phyloP scores from a whole-genome alignment of 2,329 filamentous ascomycete genomes.

The Penicillium sclerotiorum region DNA sequence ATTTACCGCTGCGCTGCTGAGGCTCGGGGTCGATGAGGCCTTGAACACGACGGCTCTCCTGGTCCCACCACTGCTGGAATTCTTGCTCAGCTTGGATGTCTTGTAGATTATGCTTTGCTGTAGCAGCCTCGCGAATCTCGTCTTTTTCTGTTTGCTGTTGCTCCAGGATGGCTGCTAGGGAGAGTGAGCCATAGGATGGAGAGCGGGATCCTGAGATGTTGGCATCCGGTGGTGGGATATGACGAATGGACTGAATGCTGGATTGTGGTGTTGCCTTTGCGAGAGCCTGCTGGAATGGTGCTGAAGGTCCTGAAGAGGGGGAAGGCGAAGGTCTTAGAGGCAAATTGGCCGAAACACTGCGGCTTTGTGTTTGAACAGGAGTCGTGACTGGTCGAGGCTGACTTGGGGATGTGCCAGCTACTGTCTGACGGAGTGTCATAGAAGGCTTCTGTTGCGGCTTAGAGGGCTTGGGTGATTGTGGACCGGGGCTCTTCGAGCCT shows the following conservation, averaged over 20 bases:
- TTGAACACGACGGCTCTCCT: conserved; percentile 42
- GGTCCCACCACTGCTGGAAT: conserved; percentile 70
- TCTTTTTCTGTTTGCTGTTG: conserved; percentile 86
- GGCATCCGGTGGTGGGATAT: conserved; percentile 48
- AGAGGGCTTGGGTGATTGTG: conserved; percentile 14
- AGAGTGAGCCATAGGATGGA: conserved; percentile 68
- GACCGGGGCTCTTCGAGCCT: conserved; percentile 31
- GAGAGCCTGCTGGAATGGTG: conserved; percentile 23
- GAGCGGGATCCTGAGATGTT: conserved; percentile 35
- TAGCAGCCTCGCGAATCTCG: conserved; percentile 74
- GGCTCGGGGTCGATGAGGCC: conserved; percentile 26
- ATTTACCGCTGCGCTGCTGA: conserved; percentile 16
- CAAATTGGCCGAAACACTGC: conserved; percentile 29
- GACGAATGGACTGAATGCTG: conserved; percentile 49
- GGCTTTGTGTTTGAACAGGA: conserved; percentile 52
- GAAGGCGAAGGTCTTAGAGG: conserved; percentile 17
- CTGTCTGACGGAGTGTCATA: conserved; percentile 64
- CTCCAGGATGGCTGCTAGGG: conserved; percentile 84
- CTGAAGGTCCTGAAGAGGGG: conserved; percentile 32
- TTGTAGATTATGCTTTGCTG: conserved; percentile 81
- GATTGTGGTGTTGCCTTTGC: conserved; percentile 30
- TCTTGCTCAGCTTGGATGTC: conserved; percentile 97
- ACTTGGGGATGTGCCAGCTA: conserved; percentile 49
- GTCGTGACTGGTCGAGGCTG: conserved; percentile 31
- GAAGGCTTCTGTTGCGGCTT: conserved; percentile 47